A percentile compares a stretch with the other conserved stretches of the same genome.
Conservation (phyloP, 2,329 filamentous ascomycete genomes). For the Saccharata proteae region DNA sequence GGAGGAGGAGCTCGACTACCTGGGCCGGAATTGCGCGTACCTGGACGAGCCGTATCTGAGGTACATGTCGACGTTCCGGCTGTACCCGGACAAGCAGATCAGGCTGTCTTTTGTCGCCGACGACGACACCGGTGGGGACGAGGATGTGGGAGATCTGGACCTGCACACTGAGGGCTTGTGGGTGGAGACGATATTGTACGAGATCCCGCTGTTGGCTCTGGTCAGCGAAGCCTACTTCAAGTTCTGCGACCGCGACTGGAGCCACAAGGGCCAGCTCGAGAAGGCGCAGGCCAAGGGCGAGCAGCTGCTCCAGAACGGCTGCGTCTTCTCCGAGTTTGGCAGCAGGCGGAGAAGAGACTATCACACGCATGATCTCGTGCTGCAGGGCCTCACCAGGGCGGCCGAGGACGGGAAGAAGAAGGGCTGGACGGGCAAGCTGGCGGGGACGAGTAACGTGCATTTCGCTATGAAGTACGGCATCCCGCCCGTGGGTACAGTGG, state of each 20-base stretch:
- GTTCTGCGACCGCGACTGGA: slow-evolving; percentile 91
- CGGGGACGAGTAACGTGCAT: slow-evolving; percentile 92
- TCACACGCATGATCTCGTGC: slow-evolving; percentile 84
- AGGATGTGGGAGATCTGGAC: slow-evolving; percentile 57
- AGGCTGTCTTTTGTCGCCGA: slow-evolving; percentile 48
- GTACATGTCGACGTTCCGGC: slow-evolving; percentile 69
- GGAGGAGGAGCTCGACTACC: slow-evolving; percentile 66
- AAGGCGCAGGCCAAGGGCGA: slow-evolving; percentile 73
- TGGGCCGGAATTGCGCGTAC: slow-evolving; percentile 70
- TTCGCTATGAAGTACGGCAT: slow-evolving; percentile 88
- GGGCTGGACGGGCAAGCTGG: slow-evolving; percentile 59
- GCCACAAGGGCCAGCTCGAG: slow-evolving; percentile 73
- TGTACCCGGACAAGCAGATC: slow-evolving; percentile 73
- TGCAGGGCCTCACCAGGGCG: slow-evolving; percentile 72
- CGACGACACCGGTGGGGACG: slow-evolving; percentile 47
- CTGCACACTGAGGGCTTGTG: slow-evolving; percentile 72
- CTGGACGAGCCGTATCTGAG: slow-evolving; percentile 64
- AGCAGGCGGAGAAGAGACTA: slow-evolving; percentile 83
- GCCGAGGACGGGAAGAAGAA: slow-evolving; percentile 55
- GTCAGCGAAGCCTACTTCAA: slow-evolving; percentile 96
- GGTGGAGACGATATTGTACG: slow-evolving; percentile 94
- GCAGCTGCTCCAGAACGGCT: slow-evolving; percentile 66
- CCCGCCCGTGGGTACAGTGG: slow-evolving; percentile 74
- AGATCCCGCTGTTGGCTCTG: slow-evolving; percentile 84
- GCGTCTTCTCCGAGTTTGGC: slow-evolving; percentile 87